These are phyloP conservation scores for Magnusiomyces suaveolens DNA, from an alignment of 1,139 yeast species.

Conservation along the genomic window DNA sequence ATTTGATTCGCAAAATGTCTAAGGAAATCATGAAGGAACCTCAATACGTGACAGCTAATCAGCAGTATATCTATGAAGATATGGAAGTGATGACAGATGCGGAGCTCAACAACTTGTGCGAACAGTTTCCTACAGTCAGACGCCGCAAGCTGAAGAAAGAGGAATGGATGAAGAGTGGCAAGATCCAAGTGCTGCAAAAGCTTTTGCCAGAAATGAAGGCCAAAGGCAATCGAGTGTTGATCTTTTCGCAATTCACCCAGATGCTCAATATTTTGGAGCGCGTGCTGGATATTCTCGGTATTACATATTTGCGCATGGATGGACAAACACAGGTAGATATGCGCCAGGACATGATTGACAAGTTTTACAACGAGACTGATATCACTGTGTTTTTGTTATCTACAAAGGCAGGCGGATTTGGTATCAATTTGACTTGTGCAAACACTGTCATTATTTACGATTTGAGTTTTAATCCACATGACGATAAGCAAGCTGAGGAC, in stretches of 20 bases:
- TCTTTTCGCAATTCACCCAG: constrained; percentile 89
- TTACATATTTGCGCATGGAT: constrained; percentile 76
- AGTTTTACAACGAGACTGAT: constrained; percentile 69
- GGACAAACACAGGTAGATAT: constrained; percentile 92
- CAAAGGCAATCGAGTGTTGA: constrained; percentile 63
- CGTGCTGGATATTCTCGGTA: constrained; percentile 53
- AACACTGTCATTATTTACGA: constrained; percentile 86
- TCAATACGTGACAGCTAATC: constrained; percentile 66
- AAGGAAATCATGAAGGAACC: constrained; percentile 71
- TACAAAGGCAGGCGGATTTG: constrained; percentile 97
- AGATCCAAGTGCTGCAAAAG: constrained; percentile 48
- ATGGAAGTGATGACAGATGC: constrained; percentile 95
- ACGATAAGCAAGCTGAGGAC: constrained; percentile 97
- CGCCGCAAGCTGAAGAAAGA: constrained; percentile 43
- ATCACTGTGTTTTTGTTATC: constrained; percentile 83
- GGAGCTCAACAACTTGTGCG: constrained; percentile 70
- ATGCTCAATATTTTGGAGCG: constrained; percentile 77
- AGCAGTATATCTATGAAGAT: constrained; percentile 71
- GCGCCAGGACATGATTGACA: constrained; percentile 85
- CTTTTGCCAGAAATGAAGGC: constrained; percentile 52
- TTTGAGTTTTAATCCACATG: constrained; percentile 94
- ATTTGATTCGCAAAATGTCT: constrained; percentile 54
- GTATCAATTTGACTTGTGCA: constrained; percentile 92
- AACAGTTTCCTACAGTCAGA: constrained; percentile 59
- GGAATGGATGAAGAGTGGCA: constrained; percentile 69